Evolutionary conservation across 2,329 filamentous ascomycete species (phyloP), one percentile per base, ranked within the genome.

Genomic region (Neonectria magnoliae): DNA sequence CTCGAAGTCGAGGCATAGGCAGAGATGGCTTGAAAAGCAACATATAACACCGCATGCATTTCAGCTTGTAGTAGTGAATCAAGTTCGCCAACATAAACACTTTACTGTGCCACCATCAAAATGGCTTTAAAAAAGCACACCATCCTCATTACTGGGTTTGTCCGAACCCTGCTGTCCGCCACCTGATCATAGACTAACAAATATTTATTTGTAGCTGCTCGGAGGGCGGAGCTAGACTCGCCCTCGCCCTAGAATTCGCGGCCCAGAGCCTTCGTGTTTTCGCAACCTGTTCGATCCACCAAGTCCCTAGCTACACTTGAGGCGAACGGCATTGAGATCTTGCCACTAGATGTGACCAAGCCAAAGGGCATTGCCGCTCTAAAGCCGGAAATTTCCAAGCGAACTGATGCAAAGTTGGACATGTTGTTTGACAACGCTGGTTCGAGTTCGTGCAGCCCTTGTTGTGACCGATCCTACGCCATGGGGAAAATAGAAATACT

Each of bases 351-450:
- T 6, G 65, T 67, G 20, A 68, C 66, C 8, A 18, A 50, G 7
- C 44, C 59, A 11, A 48, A 68, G n/a, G 66, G 66, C 42, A 68
- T 68, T 42, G 13, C 63, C 10, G 18, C 41, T 29, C 48, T 68
- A 4, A 60, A 59, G 42, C 27, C 22, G 9, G 60, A 66, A 22
- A 64, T 68, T 10, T 10, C 57, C 4, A 55, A 42, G 10, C 57
- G 50, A 5, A 61, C 66, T 31, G 63, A 27, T 14, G 66, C 63
- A 10, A 54, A 57, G 22, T 25, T 68, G 6, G 59, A 68, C n/a
- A 41, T 68, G 14, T 33, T 68, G 3, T 68, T 68, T 18, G 66
- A 68, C 31, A 68, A 68, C 38, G 66, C 66, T 11, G 66, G 66
- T 10, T 22, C 31, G 6, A 61, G 65, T 67, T 36, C 25, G 62